Percentiles rank a stretch among this genome's conserved stretches.
Conservation (phyloP, 192 early-diverging fungal species). For the Borealophlyctis nickersoniae region DNA sequence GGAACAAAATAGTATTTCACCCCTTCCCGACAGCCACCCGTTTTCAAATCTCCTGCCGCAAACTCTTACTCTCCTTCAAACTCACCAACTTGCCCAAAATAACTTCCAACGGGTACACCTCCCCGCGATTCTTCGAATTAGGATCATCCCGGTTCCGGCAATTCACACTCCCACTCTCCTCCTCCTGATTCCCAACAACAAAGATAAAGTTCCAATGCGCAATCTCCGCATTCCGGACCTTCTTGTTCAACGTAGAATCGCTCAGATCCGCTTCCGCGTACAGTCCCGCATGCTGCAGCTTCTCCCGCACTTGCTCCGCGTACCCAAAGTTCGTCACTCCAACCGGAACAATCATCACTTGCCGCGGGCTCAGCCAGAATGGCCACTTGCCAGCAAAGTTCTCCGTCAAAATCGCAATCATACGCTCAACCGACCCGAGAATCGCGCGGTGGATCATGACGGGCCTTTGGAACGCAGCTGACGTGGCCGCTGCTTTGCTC, state of each 20-base stretch:
- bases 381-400: slow-evolving; percentile 97
- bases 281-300: slow-evolving; percentile 70
- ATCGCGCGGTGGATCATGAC: slow-evolving; percentile 99
- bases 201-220: slow-evolving; percentile 96
- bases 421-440: slow-evolving; percentile 93
- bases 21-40: too few species aligned
- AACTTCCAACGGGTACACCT: slow-evolving; percentile 69
- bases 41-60: slow-evolving; percentile 15
- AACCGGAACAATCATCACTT: slow-evolving; percentile 88
- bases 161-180: slow-evolving; percentile 75
- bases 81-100: slow-evolving; percentile 67
- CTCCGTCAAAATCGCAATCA: slow-evolving; percentile 94
- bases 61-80: slow-evolving; percentile 53
- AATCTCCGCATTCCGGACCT: slow-evolving; percentile 94
- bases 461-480: slow-evolving; percentile 67
- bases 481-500: slow-evolving; percentile 30
- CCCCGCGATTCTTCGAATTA: slow-evolving; percentile 46
- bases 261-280: slow-evolving; percentile 82
- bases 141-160: slow-evolving; percentile 83
- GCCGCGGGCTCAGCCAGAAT: slow-evolving; percentile 95
- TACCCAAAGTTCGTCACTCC: slow-evolving; percentile 75
- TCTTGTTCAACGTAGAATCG: slow-evolving; percentile 91
- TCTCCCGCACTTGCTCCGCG: slow-evolving; percentile 69
- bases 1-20: too few species aligned
- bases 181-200: slow-evolving; percentile 88